Conservation (phyloP, 441 rosid genomes). For the Populus tomentosa region DNA sequence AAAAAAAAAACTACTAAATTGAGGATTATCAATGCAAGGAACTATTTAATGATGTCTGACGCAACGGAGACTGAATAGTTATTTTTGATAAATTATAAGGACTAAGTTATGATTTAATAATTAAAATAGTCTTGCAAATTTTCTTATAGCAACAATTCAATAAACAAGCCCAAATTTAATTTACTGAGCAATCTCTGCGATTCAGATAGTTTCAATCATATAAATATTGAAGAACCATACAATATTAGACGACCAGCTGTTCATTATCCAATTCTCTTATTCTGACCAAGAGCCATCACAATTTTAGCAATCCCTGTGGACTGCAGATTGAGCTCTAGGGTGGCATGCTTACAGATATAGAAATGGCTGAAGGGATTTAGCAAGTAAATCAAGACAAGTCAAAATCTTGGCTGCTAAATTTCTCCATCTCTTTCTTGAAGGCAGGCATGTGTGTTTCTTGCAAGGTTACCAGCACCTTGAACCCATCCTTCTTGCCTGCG, state of each 20-base stretch:
- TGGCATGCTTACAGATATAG: not conserved
- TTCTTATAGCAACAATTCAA: too few species aligned
- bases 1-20: too few species aligned
- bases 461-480: slow-evolving; percentile 64
- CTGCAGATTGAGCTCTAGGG: not conserved
- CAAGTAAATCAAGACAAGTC: slow-evolving; percentile 17
- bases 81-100: too few species aligned
- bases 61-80: too few species aligned
- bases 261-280: not conserved
- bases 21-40: too few species aligned
- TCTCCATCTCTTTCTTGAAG: slow-evolving; percentile 62
- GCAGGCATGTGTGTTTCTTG: slow-evolving; percentile 41
- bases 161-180: too few species aligned
- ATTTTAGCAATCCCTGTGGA: not conserved
- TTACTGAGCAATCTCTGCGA: not conserved
- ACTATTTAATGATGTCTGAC: too few species aligned
- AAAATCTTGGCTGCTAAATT: slow-evolving; percentile 40
- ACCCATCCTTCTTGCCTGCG: slow-evolving; percentile 48
- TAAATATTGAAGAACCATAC: not conserved
- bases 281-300: not conserved
- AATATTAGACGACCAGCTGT: not conserved
- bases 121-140: too few species aligned
- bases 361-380: not conserved
- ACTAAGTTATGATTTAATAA: too few species aligned
- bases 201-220: not conserved